A percentile compares a stretch with the other conserved stretches of the same genome.
These are phyloP conservation scores for Tetragonia tetragonoides DNA, from an alignment of 148 eudicot species.

Conservation along the genomic window DNA sequence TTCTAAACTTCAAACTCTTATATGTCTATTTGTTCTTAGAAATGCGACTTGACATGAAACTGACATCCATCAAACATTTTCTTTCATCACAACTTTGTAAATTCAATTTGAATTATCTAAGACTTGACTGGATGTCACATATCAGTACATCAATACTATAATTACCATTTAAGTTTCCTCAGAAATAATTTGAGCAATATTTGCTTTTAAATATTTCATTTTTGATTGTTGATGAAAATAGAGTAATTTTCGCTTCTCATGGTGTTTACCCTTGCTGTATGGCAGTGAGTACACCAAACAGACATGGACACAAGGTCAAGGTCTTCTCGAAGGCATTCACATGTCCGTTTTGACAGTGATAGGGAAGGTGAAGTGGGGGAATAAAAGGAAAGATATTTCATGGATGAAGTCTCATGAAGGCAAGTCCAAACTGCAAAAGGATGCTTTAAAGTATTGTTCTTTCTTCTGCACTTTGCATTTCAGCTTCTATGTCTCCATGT, in stretches of 20 bases:
- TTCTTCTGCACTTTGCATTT: background rate
- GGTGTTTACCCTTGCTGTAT: background rate
- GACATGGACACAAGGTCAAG: conserved; percentile 22
- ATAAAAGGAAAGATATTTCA: conserved; percentile 30
- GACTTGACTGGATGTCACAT: background rate
- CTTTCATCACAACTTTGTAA: background rate
- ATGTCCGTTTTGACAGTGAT: conserved; percentile 23
- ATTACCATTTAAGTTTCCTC: background rate
- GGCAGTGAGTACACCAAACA: conserved; percentile 32
- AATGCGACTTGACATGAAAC: background rate
- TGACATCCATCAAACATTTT: background rate
- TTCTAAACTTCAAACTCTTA: background rate
- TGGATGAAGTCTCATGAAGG: conserved; percentile 32
- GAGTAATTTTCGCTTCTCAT: background rate
- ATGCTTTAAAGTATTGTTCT: conserved; percentile 44
- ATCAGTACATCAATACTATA: background rate
- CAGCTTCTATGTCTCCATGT: background rate
- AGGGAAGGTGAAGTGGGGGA: conserved; percentile 32
- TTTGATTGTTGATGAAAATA: background rate
- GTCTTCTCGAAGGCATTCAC: conserved; percentile 29
- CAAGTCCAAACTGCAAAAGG: conserved; percentile 40
- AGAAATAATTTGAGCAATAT: too few relatives aligned
- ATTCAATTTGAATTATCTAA: background rate
- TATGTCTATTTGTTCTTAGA: background rate
- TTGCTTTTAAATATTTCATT: background rate